These are phyloP conservation scores for Saccharomycopsis phalli DNA, from an alignment of 1,139 yeast species.

Conservation along the genomic window DNA sequence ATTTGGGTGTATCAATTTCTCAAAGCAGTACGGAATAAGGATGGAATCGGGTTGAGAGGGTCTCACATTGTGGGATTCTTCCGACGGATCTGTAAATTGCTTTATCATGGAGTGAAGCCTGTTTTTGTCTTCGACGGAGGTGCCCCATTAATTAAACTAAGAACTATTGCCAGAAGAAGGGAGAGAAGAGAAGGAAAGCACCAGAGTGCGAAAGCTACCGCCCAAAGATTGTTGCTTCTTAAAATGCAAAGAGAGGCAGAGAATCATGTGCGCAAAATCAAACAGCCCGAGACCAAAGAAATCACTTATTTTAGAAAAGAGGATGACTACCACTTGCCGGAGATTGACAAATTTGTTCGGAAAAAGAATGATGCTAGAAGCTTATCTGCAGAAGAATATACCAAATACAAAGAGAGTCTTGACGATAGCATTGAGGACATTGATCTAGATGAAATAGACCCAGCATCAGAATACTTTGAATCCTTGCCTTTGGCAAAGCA, in stretches of 20 bases:
- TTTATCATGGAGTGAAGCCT: conserved; percentile 84
- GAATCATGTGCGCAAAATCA: conserved; percentile 21
- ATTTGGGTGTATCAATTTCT: conserved; percentile 97
- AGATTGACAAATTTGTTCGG: conserved; percentile 39
- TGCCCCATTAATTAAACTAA: conserved; percentile 76
- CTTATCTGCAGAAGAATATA: conserved; percentile 64
- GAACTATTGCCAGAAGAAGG: conserved; percentile 62
- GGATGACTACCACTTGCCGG: conserved; percentile 86
- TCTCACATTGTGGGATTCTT: conserved; percentile 94
- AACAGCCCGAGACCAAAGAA: conserved; percentile 19
- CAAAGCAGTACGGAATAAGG: conserved; percentile 84
- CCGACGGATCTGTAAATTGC: conserved; percentile 80
- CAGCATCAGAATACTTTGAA: conserved; percentile 56
- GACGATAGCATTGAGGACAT: conserved; percentile 58
- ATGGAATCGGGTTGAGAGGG: conserved; percentile 58
- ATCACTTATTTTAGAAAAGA: conserved; percentile 32
- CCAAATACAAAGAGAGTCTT: conserved; percentile 45
- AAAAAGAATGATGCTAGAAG: conserved; percentile 55
- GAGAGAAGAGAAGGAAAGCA: conserved; percentile 68
- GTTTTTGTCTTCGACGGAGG: conserved; percentile 98
- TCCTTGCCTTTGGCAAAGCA: conserved; percentile 73
- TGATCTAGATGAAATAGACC: conserved; percentile 63
- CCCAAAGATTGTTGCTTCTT: conserved; percentile 69
- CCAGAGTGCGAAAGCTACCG: conserved; percentile 65
- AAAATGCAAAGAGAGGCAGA: conserved; percentile 60